A percentile compares a stretch with the other conserved stretches of the same genome.
phyloP scores from a whole-genome alignment of 305 asterid genomes.

The Caryopteris hybrid region DNA sequence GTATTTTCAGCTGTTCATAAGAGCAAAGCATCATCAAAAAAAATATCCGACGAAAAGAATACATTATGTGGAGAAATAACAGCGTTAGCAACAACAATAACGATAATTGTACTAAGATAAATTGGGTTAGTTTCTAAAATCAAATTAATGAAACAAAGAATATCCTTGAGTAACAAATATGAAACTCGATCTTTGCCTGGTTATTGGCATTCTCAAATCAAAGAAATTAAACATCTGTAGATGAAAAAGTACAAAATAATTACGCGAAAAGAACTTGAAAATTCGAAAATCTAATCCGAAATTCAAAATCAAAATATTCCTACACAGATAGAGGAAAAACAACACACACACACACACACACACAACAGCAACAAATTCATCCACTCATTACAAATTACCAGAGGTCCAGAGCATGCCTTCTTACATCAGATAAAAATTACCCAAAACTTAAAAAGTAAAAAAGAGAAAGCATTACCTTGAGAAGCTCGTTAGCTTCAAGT shows the following conservation, averaged over 20 bases:
- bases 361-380: too few relatives aligned
- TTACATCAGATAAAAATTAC: neutral
- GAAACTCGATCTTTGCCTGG: neutral
- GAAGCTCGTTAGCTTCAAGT: slow-evolving; percentile 89
- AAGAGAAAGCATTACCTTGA: slow-evolving; percentile 51
- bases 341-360: too few relatives aligned
- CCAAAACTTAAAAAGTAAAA: neutral
- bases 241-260: neutral
- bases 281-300: neutral
- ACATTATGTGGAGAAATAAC: neutral
- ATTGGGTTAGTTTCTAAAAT: neutral
- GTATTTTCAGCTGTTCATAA: slow-evolving; percentile 71
- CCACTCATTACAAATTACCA: neutral
- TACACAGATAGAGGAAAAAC: too few relatives aligned
- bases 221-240: neutral
- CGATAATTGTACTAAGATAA: neutral
- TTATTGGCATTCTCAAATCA: neutral
- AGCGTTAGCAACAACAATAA: neutral
- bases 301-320: neutral
- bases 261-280: neutral
- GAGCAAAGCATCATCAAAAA: neutral
- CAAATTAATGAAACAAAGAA: neutral
- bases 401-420: too few relatives aligned
- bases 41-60: neutral
- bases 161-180: neutral